phyloP scores from a whole-genome alignment of 208 protist species.

The Acanthamoeba triangularis region DNA sequence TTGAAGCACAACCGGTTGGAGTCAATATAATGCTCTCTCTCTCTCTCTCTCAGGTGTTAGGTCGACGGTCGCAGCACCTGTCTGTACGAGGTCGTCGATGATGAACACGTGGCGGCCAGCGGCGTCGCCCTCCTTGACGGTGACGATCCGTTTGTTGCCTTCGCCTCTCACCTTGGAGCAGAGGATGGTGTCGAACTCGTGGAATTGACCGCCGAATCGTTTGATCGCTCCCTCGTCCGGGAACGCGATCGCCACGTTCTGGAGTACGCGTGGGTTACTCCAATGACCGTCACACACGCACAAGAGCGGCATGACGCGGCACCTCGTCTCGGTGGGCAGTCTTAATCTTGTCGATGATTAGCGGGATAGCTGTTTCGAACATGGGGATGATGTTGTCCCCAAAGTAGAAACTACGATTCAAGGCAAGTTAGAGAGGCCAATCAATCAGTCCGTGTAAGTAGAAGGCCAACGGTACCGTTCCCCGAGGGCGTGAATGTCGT shows the following conservation, averaged over 20 bases:
- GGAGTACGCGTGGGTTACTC: background rate
- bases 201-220: conserved; percentile 77
- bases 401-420: conserved; percentile 85
- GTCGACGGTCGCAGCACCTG: conserved; percentile 19
- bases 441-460: background rate
- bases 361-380: conserved; percentile 83
- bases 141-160: conserved; percentile 84
- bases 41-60: background rate
- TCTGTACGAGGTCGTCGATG: conserved; percentile 89
- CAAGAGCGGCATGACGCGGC: background rate
- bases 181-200: conserved; percentile 77
- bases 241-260: conserved; percentile 83
- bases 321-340: conserved; percentile 34
- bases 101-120: conserved; percentile 85
- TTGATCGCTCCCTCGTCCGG: conserved; percentile 88
- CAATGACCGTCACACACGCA: background rate
- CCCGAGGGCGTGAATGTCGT: conserved; percentile 88
- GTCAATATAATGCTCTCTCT: background rate
- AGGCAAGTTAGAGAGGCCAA: background rate
- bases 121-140: conserved; percentile 83
- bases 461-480: background rate
- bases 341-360: conserved; percentile 72
- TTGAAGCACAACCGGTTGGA: background rate
- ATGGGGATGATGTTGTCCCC: conserved; percentile 83
- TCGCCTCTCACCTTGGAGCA: conserved; percentile 84